Base-by-base conservation (phyloP, 2,329 filamentous ascomycete species). In the Arthroderma sp. region DNA sequence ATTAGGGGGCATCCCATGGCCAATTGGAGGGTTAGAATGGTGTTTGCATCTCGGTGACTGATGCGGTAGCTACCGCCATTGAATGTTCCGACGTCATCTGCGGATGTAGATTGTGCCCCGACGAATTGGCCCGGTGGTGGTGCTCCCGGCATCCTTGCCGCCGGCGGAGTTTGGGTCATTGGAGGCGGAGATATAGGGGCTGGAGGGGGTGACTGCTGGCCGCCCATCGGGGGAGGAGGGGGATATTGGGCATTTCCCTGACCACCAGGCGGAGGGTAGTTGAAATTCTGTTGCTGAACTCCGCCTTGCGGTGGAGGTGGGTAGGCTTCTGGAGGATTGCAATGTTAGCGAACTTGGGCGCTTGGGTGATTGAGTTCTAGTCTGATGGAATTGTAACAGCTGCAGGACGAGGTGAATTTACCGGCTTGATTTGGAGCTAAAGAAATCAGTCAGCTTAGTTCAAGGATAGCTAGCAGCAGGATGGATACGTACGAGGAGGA, bases 51-150 rank as follows among this genome's bases (percentile, higher is more conserved):
- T 22, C 91, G 75, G 59, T 98, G 91, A 57, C 85, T 91, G 59
- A 96, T 87, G 37, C 91, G 76, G 61, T 89, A 98, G 58, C 84
- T 89, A 8, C 91, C 91, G 10, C 91, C 91, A 60, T 96, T 96
- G 70, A 96, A 98, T 0, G 83, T 91, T n/a, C 91, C 91, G 1
- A 94, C 78, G 54, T 94, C 88, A 61, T 96, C 91, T 29, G 78
- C 70, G 1, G 75, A 73, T 0, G 81, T 77, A 3, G 78, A 68
- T 30, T 65, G 64, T 9, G 32, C 32, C 29, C 83, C 84, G 4
- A 71, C 61, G 51, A 89, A 87, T 46, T 82, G 74, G 3, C 66
- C 67, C 32, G 62, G 59, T 3, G 67, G 48, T 2, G 72, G 66
- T 0, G 69, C 67, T 15, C 66, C 66, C 2, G 65, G 61, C 10